phyloP scores from a whole-genome alignment of 305 asterid genomes.

The Galium porrigens region DNA sequence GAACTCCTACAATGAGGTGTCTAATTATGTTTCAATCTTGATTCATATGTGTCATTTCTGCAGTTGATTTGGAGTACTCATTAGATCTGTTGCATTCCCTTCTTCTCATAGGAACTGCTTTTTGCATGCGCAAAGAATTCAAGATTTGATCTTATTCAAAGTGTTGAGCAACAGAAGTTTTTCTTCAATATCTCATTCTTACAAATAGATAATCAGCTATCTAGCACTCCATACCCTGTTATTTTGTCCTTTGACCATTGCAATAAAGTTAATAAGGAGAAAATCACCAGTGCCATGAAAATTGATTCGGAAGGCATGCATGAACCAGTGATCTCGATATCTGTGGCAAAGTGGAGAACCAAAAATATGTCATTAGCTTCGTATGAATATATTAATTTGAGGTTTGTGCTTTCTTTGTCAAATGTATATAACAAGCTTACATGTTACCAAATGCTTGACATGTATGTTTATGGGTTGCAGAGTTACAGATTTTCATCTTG shows the following conservation, averaged over 20 bases:
- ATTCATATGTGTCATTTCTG: neutral
- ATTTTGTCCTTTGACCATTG: conserved; percentile 61
- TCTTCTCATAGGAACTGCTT: conserved; percentile 63
- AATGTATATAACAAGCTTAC: conserved; percentile 10
- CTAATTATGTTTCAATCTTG: neutral
- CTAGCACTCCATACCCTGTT: conserved; percentile 70
- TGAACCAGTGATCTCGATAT: conserved; percentile 65
- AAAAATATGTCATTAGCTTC: conserved; percentile 58
- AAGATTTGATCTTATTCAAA: conserved; percentile 48
- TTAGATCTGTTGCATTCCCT: conserved; percentile 17
- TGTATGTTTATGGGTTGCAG: conserved; percentile 33
- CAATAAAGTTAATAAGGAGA: conserved; percentile 37
- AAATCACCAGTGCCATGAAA: conserved; percentile 29
- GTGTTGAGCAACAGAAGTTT: conserved; percentile 72
- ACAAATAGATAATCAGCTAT: conserved; percentile 86
- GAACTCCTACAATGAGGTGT: conserved; percentile 84
- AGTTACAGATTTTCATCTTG: conserved; percentile 71
- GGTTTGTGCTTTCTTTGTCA: conserved; percentile 33
- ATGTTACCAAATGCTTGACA: conserved; percentile 8
- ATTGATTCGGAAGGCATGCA: conserved; percentile 29
- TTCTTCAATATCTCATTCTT: conserved; percentile 54
- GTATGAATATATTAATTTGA: conserved; percentile 63
- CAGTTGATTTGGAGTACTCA: neutral
- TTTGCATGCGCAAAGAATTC: conserved; percentile 68
- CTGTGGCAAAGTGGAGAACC: conserved; percentile 82